phyloP scores from a whole-genome alignment of 164 flowering plant species.

The Vitis cinerea region DNA sequence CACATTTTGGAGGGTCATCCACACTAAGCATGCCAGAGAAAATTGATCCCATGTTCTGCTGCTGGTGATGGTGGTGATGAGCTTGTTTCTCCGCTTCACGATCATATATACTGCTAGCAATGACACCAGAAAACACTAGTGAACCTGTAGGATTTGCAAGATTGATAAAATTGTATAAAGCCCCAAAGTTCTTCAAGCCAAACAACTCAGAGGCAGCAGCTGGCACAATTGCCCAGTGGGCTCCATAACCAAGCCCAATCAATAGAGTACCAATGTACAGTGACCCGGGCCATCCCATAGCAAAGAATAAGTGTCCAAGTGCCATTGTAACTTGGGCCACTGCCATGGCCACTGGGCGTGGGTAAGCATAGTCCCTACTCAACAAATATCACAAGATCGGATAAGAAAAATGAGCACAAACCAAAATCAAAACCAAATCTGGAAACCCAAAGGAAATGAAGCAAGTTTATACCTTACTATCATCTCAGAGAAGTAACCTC shows the following conservation, averaged over 20 bases:
- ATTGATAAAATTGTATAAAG: slow-evolving; percentile 89
- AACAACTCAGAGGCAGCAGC: slow-evolving; percentile 96
- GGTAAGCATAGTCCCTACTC: slow-evolving; percentile 80
- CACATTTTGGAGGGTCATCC: slow-evolving; percentile 67
- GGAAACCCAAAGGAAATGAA: neutral
- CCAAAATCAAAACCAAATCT: neutral
- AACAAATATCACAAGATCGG: slow-evolving; percentile 2
- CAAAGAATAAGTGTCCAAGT: slow-evolving; percentile 75
- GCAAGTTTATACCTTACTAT: slow-evolving; percentile 57
- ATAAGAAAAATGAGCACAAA: slow-evolving; percentile 2
- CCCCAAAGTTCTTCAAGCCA: slow-evolving; percentile 90
- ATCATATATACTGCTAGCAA: slow-evolving; percentile 89
- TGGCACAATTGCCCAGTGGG: slow-evolving; percentile 97
- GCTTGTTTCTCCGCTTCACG: slow-evolving; percentile 88
- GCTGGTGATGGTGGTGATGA: slow-evolving; percentile 19
- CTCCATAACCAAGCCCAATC: slow-evolving; percentile 96
- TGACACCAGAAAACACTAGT: slow-evolving; percentile 74
- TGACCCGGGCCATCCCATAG: slow-evolving; percentile 91
- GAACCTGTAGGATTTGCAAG: slow-evolving; percentile 90
- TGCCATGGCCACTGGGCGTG: slow-evolving; percentile 83
- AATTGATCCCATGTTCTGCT: slow-evolving; percentile 16
- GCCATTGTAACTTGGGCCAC: slow-evolving; percentile 79
- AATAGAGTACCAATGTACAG: slow-evolving; percentile 82
- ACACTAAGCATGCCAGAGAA: slow-evolving; percentile 19
- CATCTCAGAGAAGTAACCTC: slow-evolving; percentile 92